Base-by-base conservation (phyloP, 106 monocot species). In the Ottelia alismoides region DNA sequence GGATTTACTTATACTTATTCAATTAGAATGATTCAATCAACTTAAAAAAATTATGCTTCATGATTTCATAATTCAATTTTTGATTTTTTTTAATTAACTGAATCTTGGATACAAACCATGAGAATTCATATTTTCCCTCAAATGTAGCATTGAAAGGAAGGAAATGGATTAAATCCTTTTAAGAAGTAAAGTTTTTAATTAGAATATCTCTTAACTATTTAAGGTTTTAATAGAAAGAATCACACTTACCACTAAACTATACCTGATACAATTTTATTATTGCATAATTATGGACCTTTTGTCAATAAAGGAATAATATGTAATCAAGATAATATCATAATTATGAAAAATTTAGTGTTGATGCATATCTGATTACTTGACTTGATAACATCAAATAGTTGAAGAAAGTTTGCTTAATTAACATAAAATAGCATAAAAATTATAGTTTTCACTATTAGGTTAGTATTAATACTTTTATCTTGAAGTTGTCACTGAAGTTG, bases 221-320 rank as follows among this genome's bases (percentile, higher is more conserved):
- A 43, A 43, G 40, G 6, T 43, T 43, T 43, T 43, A 43, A 43
- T 43, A 43, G 40, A 43, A 43, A 7, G 40, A 43, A 43, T 43
- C 10, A 43, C 40, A 43, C 40, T 43, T 43, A 43, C 40, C 40
- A 43, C 40, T 43, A 43, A 43, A 43, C 40, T 43, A 43, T 43
- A 43, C 40, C 40, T 16, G 10, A 6, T 43, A 43, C 40, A 43
- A 43, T 43, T 43, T 43, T 7, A 43, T 43, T 43, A 43, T 43
- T 43, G 40, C 16, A 43, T 43, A 43, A 7, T 43, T 7, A 43
- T 43, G 16, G 40, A 43, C 40, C 40, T 43, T 43, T 43, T 43
- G 16, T 43, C 16, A 16, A 7, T n/a, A 43, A 43, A 43, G 16
- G 40, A 43, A 43, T 43, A 16, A 16, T 6, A 16, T 43, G 40